These are phyloP conservation scores for Aspergillus pseudotamarii DNA, from an alignment of 2,329 filamentous ascomycete species.

Conservation along the genomic window DNA sequence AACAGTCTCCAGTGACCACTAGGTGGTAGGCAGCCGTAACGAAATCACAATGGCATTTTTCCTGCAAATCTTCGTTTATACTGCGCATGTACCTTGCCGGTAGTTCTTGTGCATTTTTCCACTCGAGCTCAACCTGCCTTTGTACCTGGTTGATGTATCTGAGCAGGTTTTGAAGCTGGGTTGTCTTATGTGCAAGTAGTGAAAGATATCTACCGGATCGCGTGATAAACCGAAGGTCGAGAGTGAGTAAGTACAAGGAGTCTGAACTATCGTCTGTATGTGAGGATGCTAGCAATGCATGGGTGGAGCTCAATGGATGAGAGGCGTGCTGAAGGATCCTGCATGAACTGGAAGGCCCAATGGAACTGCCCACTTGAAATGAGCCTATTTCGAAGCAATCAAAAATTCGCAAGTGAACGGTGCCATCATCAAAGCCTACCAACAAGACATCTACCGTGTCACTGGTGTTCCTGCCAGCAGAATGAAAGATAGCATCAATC, in stretches of 20 bases:
- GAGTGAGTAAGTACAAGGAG: conserved; percentile 65
- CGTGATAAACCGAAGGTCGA: conserved; percentile 82
- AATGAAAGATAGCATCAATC: conserved; percentile 70
- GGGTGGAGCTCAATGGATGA: conserved; percentile 73
- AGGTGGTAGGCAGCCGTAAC: conserved; percentile 80
- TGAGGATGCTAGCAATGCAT: conserved; percentile 64
- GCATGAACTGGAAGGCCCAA: conserved; percentile 41
- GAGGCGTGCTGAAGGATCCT: conserved; percentile 65
- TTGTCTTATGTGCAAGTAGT: conserved; percentile 81
- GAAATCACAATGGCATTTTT: conserved; percentile 66
- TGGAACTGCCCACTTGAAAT: conserved; percentile 45
- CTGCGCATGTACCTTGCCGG: conserved; percentile 76
- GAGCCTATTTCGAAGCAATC: conserved; percentile 79
- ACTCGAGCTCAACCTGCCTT: conserved; percentile 77
- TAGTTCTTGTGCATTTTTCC: conserved; percentile 78
- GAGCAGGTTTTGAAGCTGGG: conserved; percentile 81
- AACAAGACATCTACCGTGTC: conserved; percentile 80
- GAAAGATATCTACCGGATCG: conserved; percentile 76
- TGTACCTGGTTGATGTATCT: conserved; percentile 83
- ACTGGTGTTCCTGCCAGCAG: conserved; percentile 64
- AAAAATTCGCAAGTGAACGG: conserved; percentile 77
- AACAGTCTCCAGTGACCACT: conserved; percentile 79
- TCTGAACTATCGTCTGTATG: conserved; percentile 40
- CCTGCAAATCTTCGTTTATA: conserved; percentile 73
- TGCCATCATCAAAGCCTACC: conserved; percentile 70